Base-by-base conservation (phyloP, 148 eudicot genomes). In the Oxyria digyna region DNA sequence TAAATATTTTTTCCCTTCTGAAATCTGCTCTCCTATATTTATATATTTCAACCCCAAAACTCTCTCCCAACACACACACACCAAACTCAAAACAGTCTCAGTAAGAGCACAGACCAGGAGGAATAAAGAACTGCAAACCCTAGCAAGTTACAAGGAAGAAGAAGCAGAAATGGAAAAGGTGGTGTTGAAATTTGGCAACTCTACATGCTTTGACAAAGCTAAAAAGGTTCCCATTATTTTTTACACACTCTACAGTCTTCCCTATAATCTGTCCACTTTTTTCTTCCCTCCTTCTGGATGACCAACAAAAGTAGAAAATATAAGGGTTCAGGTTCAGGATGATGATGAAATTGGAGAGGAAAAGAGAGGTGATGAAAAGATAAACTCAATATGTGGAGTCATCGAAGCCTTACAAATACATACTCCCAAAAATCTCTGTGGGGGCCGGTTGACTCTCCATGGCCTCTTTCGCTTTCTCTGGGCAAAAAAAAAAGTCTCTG, bases 331-430 rank as follows among this genome's bases (percentile, higher is more conserved):
- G 65, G 13, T 26, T 26, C n/a, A n/a, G n/a, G n/a, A 49, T 24
- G 26, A 31, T 31, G 65, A 59, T 27, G 65, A 59, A 31, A 59
- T 27, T 59, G 65, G 31, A 59, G 35, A 10, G 62, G 18, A 14
- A 11, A 49, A 20, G 23, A 7, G 57, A 59, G 65, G 65, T 59
- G 65, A 59, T n/a, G n/a, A n/a, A n/a, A n/a, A 38, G 65, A 59
- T 59, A 59, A 59, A 59, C 65, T 59, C 66, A 73, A 46, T 78
- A 83, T 88, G 97, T 91, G 95, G 97, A 88, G 80, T 85, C 52
- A 69, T 88, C 67, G 80, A 91, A 88, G 92, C 97, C 91, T 84
- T 85, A 81, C 84, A 91, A 59, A 59, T 59, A 59, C 37, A 59
- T 59, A 59, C 65, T 49, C 65, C 70, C 80, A 78, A 80, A 57